A percentile compares a stretch with the other conserved stretches of the same genome.
These are phyloP conservation scores for Scheffersomyces quercinus DNA, from an alignment of 1,139 yeast genomes.

Conservation along the genomic window DNA sequence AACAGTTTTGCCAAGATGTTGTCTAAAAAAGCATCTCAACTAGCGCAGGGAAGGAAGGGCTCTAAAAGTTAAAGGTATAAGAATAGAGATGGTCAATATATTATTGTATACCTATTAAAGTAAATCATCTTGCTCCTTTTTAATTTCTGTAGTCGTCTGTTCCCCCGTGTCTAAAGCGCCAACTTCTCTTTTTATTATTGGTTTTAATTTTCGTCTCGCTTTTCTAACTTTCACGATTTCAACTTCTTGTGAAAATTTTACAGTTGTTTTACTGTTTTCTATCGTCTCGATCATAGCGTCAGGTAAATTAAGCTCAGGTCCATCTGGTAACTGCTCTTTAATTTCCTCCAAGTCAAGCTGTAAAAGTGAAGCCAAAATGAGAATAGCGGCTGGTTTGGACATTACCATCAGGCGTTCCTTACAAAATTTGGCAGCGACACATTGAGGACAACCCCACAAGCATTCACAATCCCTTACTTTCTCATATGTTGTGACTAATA, in stretches of 20 bases:
- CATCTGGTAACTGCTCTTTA: constrained; percentile 53
- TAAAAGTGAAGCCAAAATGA: constrained; percentile 58
- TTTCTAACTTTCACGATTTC: constrained; percentile 52
- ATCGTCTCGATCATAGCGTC: constrained; percentile 67
- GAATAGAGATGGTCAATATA: constrained; percentile 1
- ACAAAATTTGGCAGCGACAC: constrained; percentile 79
- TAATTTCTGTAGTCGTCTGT: not conserved
- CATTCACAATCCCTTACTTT: constrained; percentile 71
- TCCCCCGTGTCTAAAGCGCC: constrained; percentile 3
- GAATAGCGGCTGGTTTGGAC: constrained; percentile 83
- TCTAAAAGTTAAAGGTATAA: constrained; percentile 1
- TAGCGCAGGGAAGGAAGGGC: constrained; percentile 20
- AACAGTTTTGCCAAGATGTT: constrained; percentile 31
- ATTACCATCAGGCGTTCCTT: constrained; percentile 78
- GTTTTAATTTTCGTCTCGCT: constrained; percentile 15
- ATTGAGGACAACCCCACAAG: constrained; percentile 85
- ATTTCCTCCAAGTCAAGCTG: constrained; percentile 45
- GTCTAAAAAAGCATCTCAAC: constrained; percentile 34
- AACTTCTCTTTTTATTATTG: constrained; percentile 1
- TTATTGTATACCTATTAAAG: not conserved
- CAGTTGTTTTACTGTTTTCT: constrained; percentile 50
- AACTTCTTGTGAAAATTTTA: constrained; percentile 58
- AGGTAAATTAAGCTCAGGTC: constrained; percentile 86
- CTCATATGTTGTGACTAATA: constrained; percentile 59
- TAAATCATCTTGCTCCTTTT: constrained; percentile 12